A percentile compares a stretch with the other conserved stretches of the same genome.
phyloP scores from a whole-genome alignment of 805 yeast species.

The Metschnikowia koreensis region DNA sequence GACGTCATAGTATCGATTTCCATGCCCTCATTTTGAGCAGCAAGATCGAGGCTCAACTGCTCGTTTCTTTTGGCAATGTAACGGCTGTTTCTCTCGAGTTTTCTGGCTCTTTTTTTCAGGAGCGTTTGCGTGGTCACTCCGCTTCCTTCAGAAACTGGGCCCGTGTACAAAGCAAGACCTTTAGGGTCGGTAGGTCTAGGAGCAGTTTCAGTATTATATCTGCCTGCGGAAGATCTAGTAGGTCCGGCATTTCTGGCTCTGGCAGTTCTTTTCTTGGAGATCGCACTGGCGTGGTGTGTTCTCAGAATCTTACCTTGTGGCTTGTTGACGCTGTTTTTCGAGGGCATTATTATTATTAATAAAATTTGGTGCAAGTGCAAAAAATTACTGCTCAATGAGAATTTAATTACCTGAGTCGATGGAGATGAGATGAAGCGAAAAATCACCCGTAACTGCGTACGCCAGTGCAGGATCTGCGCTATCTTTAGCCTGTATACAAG shows the following conservation, averaged over 20 bases:
- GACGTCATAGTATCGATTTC: slow-evolving; percentile 43
- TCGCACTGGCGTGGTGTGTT: slow-evolving; percentile 47
- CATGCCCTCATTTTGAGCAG: slow-evolving; percentile 49
- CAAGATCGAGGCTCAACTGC: slow-evolving; percentile 47
- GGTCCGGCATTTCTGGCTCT: slow-evolving; percentile 42
- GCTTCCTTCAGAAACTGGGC: slow-evolving; percentile 24
- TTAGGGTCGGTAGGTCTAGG: slow-evolving; percentile 36
- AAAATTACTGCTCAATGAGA: too few relatives aligned
- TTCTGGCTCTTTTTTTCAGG: slow-evolving; percentile 75
- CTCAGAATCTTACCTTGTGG: slow-evolving; percentile 62
- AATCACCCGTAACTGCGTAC: background rate
- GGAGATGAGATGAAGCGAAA: slow-evolving; percentile 12
- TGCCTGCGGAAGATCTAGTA: slow-evolving; percentile 43
- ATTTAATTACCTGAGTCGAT: background rate
- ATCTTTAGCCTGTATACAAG: background rate
- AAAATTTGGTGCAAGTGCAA: too few relatives aligned
- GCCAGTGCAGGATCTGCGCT: background rate
- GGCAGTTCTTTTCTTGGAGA: slow-evolving; percentile 56
- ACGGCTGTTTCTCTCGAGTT: slow-evolving; percentile 74
- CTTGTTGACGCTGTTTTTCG: slow-evolving; percentile 77
- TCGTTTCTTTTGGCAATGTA: slow-evolving; percentile 60
- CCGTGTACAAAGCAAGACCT: slow-evolving; percentile 46
- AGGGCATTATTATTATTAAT: too few relatives aligned
- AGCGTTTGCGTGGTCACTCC: slow-evolving; percentile 57
- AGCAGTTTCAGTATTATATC: slow-evolving; percentile 35